phyloP scores from a whole-genome alignment of 2,329 filamentous ascomycete species.

The Plenodomus lindquistii region DNA sequence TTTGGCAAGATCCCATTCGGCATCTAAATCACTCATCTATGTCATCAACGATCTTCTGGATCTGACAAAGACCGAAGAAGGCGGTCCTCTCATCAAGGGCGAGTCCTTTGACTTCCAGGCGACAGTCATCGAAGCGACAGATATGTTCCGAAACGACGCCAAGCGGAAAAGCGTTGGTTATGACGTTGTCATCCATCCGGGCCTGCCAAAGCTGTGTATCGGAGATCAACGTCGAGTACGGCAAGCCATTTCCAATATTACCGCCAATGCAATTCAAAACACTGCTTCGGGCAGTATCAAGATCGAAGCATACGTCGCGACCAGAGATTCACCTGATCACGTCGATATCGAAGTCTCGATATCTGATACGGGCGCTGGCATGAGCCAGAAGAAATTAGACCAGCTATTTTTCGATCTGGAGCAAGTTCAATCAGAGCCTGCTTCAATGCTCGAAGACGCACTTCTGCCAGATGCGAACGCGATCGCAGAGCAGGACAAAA shows the following conservation, averaged over 20 bases:
- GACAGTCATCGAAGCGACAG: slow-evolving; percentile 77
- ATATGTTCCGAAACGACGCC: slow-evolving; percentile 73
- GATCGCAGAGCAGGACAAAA: slow-evolving; percentile 35
- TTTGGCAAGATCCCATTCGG: slow-evolving; percentile 80
- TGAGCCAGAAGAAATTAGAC: slow-evolving; percentile 61
- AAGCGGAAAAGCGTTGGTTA: slow-evolving; percentile 75
- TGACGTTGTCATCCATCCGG: slow-evolving; percentile 67
- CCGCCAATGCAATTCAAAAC: slow-evolving; percentile 82
- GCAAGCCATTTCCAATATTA: slow-evolving; percentile 80
- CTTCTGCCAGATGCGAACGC: slow-evolving; percentile 37
- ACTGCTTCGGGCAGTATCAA: slow-evolving; percentile 69
- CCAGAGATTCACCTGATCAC: slow-evolving; percentile 46
- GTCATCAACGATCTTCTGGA: slow-evolving; percentile 92
- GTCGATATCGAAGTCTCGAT: slow-evolving; percentile 74
- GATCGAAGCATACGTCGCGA: slow-evolving; percentile 68
- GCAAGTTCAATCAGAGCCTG: slow-evolving; percentile 60
- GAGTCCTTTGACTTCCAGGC: slow-evolving; percentile 74
- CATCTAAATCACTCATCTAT: slow-evolving; percentile 89
- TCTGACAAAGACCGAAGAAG: slow-evolving; percentile 84
- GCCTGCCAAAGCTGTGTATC: slow-evolving; percentile 70
- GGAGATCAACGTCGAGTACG: slow-evolving; percentile 81
- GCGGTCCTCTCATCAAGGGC: slow-evolving; percentile 75
- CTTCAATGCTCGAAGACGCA: slow-evolving; percentile 34
- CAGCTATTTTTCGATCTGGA: slow-evolving; percentile 64
- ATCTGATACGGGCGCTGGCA: slow-evolving; percentile 73